Evolutionary conservation across 164 flowering plant species (phyloP), one percentile per base, ranked within the genome.

Genomic region (Vitis cinerea): DNA sequence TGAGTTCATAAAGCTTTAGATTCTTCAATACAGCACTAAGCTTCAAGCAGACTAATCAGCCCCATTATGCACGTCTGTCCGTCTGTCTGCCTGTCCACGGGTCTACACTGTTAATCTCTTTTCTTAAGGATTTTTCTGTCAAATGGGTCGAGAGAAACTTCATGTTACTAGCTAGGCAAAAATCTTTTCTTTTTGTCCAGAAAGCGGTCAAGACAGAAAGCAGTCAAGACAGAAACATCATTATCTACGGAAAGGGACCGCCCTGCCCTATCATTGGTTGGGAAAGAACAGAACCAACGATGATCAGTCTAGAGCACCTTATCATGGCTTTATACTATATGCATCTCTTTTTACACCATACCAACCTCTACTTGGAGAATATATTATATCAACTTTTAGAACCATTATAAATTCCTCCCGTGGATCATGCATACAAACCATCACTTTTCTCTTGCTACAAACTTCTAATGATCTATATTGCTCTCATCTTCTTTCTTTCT

Each of bases 241-340:
- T 63, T 67, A 56, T 68, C 68, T 50, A 5, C 14, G 29, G 54
- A 69, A 78, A 69, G 67, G 19, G 61, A 67, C 10, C 12, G 44
- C 59, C 63, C 27, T 14, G n/a, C 55, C 55, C 27, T 37, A 48
- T 74, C 53, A 78, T 72, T 78, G 78, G 71, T 56, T 47, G n/a
- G 44, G 47, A 56, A 63, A 66, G 65, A 77, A 73, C 78, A 72
- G 49, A 72, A 57, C 56, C 64, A 58, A 66, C 30, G 10, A 49
- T 69, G 74, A 75, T 77, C 64, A 27, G 62, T 13, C 10, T 16
- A n/a, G 57, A 70, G 72, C 77, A 70, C 77, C 79, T 68, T 74
- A 74, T 74, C 78, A 49, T 52, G 52, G 13, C 73, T 68, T 77
- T 77, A 74, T 71, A 44, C 74, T n/a, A 55, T 71, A 63, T 67